Evolutionary conservation across 176 grass and related monocot genomes (phyloP).

Genomic region (Musa schizocarpa): DNA sequence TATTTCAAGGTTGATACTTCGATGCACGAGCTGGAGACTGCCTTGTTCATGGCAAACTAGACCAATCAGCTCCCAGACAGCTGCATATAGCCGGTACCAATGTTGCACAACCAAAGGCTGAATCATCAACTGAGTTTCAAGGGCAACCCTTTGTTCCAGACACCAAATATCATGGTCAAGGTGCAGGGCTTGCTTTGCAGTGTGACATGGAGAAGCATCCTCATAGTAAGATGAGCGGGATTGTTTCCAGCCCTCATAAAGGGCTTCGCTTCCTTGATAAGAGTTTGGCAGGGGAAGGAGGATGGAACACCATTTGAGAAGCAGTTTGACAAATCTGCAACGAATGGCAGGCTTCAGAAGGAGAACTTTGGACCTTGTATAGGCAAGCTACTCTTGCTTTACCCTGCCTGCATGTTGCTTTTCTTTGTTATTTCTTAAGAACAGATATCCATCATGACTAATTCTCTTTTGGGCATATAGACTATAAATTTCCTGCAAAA

Average conservation of each 20-base stretch:
- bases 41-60: too few relatives aligned
- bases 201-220: conserved; percentile 27
- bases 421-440: conserved; percentile 3
- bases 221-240: conserved; percentile 37
- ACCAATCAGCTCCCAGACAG: neutral
- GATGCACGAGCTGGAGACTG: too few relatives aligned
- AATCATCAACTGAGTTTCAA: too few relatives aligned
- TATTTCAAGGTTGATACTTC: too few relatives aligned
- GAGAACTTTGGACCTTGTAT: conserved; percentile 95
- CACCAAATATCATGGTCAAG: conserved; percentile 31
- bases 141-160: conserved; percentile 4
- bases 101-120: too few relatives aligned
- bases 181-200: conserved; percentile 44
- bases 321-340: conserved; percentile 63
- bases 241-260: conserved; percentile 55
- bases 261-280: conserved; percentile 80
- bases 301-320: conserved; percentile 69
- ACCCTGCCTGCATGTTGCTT: neutral
- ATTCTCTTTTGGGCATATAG: neutral
- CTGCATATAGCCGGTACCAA: neutral
- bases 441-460: neutral
- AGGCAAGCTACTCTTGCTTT: conserved; percentile 33
- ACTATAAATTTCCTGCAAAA: neutral
- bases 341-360: conserved; percentile 43
- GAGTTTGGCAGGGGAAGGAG: conserved; percentile 57